Evolutionary conservation across 306 rosid genomes (phyloP).

Genomic region (Gleditsia sinensis): DNA sequence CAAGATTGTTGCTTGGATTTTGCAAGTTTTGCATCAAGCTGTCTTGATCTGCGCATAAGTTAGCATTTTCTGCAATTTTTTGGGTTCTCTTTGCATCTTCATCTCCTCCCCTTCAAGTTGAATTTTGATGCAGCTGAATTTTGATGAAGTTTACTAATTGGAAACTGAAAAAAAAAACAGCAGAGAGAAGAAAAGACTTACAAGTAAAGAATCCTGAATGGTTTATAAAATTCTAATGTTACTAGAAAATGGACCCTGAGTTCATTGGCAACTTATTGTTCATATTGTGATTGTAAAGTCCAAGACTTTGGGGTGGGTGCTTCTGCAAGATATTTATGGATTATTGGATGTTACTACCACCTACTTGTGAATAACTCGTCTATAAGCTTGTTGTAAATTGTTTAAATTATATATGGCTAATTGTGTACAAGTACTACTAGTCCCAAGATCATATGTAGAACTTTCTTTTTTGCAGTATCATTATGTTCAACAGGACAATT

Average conservation of each 20-base stretch:
- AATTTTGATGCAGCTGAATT: not conserved
- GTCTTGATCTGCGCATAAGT: no score
- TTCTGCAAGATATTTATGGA: not conserved
- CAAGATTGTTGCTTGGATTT: no score
- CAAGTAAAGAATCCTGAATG: not conserved
- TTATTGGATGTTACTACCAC: not conserved
- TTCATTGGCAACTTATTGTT: not conserved
- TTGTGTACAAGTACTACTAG: not conserved
- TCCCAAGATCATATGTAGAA: conserved; percentile 9
- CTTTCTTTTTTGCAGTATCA: conserved; percentile 21
- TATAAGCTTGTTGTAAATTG: not conserved
- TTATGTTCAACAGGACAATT: conserved; percentile 10
- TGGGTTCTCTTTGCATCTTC: no score
- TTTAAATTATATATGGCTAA: not conserved
- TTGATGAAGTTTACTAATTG: not conserved
- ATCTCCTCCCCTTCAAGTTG: no score
- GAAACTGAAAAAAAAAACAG: not conserved
- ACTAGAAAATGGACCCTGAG: not conserved
- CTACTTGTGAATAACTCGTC: not conserved
- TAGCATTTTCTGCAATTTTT: no score
- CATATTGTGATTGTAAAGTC: not conserved
- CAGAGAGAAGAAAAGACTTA: no score
- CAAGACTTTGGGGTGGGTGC: not conserved
- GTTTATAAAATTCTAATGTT: not conserved
- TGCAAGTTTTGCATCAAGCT: no score